phyloP scores from a whole-genome alignment of 345 rosid species.

The Gossypium stocksii region DNA sequence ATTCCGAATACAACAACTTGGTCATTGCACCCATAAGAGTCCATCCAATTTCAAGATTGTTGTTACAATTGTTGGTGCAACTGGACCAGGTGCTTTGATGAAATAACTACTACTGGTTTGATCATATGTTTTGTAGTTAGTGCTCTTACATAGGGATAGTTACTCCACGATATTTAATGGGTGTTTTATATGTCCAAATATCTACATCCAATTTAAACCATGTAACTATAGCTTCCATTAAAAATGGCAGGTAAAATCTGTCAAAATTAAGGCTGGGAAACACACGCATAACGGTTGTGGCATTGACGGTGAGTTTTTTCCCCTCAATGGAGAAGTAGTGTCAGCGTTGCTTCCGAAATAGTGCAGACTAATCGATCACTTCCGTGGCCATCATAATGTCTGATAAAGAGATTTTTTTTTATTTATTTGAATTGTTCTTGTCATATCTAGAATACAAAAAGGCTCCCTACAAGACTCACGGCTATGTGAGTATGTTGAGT shows the following conservation, averaged over 20 bases:
- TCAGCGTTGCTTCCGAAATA: conserved; percentile 87
- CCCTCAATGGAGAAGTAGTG: conserved; percentile 75
- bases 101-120: background rate
- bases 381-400: conserved; percentile 31
- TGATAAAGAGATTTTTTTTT: conserved; percentile 23
- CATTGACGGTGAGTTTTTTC: conserved; percentile 85
- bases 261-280: conserved; percentile 75
- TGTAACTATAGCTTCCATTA: conserved; percentile 12
- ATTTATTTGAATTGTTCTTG: background rate
- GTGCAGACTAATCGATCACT: conserved; percentile 80
- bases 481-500: conserved; percentile 10
- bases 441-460: background rate
- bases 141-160: no score
- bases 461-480: background rate
- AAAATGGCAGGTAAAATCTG: conserved; percentile 68
- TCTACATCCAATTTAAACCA: background rate
- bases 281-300: conserved; percentile 81
- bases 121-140: background rate
- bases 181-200: background rate
- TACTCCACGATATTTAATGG: no score
- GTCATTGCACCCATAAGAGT: background rate
- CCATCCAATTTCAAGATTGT: background rate
- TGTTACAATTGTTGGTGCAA: background rate
- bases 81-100: background rate
- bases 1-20: background rate